Base-by-base conservation (phyloP, 805 yeast species). In the Cyberlindnera mycetangii region DNA sequence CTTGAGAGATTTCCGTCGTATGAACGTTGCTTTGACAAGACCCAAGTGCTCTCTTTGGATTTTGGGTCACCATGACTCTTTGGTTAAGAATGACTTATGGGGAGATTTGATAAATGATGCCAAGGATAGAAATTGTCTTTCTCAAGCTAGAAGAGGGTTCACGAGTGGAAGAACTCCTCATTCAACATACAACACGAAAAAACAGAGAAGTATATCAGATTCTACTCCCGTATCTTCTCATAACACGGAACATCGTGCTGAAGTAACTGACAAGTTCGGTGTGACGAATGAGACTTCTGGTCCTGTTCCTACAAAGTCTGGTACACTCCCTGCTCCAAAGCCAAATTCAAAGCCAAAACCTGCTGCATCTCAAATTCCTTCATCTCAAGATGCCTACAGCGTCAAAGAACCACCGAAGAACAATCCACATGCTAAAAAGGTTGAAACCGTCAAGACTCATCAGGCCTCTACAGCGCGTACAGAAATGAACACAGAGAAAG, bases 1-100 rank as follows among this genome's bases (percentile, higher is more conserved):
- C 66, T 74, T 93, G 61, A 83, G 85, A 37, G 99, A 93, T 66
- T 75, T 83, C 31, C 76, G 99, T 51, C 86, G 99, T 70, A 88
- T 93, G 96, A 93, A 93, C 64, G 99, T 93, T 42, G 98, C 97
- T 0, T 68, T 93, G 30, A 92, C 98, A 1, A 85, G 99, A 69
- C 97, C 98, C 0, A 79, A 84, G 54, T 76, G 95, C 1, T 85
- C 98, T 1, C 69, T 93, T 51, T 93, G 98, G 98, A 82, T 93
- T 45, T 64, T 95, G 14, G 99, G 99, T 17, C 82, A 86, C 54
- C 76, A 73, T 24, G 68, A 71, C n/a, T 80, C 95, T 1, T 74
- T 92, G 52, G 55, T 61, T 7, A 67, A 76, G 42, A 85, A 89
- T 59, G 69, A 69, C 19, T 79, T 89, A 0, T 93, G 99, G 99